Base-by-base conservation (phyloP, 257 asterid genomes). In the Cinchona pubescens region DNA sequence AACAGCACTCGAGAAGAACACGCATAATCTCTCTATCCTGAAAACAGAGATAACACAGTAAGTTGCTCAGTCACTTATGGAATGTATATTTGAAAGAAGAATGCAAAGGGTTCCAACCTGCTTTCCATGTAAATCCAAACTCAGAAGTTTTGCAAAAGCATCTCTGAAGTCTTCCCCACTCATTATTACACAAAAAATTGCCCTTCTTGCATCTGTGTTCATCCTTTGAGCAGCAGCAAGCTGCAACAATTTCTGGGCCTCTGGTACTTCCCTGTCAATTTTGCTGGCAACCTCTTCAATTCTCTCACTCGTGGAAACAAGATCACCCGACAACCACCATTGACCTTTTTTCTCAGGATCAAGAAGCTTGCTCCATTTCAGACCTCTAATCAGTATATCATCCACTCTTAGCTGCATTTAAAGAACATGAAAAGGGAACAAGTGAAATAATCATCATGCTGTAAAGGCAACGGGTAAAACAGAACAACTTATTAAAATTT, bases 21-120 rank as follows among this genome's bases (percentile, higher is more conserved):
- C 97, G 86, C 86, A 90, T 89, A 81, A 95, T 90, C 86, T 92
- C 99, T 80, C 99, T 93, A 80, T 92, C 99, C 99, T 95, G 80
- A 37, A 81, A 56, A 46, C 74, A 77, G 12, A 66, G 69, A 67
- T 27, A 15, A 43, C 10, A 43, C 34, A 14, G 51, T 37, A 48
- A 77, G 18, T 55, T 45, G 21, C 11, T 30, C 29, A 15, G 25
- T 34, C 46, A 76, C 48, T 19, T 19, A 9, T 11, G 66, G 25
- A 72, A 55, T 29, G 60, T 18, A 43, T 35, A 48, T 32, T 79
- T 19, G 70, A 21, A 30, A 63, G 29, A 76, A 35, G 72, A 75
- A 53, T 75, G 55, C 5, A 19, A 64, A 84, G 51, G 67, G 72
- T 46, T 71, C 79, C 60, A 66, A 89, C 99, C 98, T 89, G 99